These are phyloP conservation scores for Candida tropicalis DNA, from an alignment of 1,139 yeast species.

Conservation along the genomic window DNA sequence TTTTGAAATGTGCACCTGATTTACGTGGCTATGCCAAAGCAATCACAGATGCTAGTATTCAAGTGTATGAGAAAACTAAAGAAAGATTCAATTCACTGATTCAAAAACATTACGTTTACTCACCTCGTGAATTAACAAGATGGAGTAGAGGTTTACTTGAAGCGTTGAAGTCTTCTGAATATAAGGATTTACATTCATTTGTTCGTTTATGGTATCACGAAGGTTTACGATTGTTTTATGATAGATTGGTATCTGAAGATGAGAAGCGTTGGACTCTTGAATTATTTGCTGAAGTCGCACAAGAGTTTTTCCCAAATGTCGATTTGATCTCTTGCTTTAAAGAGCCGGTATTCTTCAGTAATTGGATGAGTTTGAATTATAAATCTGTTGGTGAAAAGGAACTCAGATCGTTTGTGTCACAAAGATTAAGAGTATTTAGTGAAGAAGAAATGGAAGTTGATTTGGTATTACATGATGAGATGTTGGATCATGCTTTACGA, in stretches of 20 bases:
- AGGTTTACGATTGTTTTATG: slow-evolving; percentile 74
- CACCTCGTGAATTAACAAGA: slow-evolving; percentile 91
- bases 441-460: slow-evolving; percentile 74
- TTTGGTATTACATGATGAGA: slow-evolving; percentile 67
- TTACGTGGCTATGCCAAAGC: slow-evolving; percentile 55
- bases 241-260: slow-evolving; percentile 54
- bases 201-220: slow-evolving; percentile 82
- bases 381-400: slow-evolving; percentile 55
- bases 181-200: slow-evolving; percentile 43
- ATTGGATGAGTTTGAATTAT: slow-evolving; percentile 73
- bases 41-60: slow-evolving; percentile 68
- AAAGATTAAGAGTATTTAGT: slow-evolving; percentile 69
- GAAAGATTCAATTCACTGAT: slow-evolving; percentile 34
- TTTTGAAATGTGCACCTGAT: slow-evolving; percentile 65
- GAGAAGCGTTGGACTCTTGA: slow-evolving; percentile 58
- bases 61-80: slow-evolving; percentile 55
- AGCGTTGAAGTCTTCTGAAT: slow-evolving; percentile 47
- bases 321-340: slow-evolving; percentile 37
- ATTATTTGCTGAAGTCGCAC: slow-evolving; percentile 41
- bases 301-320: slow-evolving; percentile 48
- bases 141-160: slow-evolving; percentile 81
- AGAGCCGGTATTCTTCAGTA: slow-evolving; percentile 64
- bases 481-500: slow-evolving; percentile 74
- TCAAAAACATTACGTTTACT: slow-evolving; percentile 68
- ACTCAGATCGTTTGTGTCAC: slow-evolving; percentile 57